A percentile compares a stretch with the other conserved stretches of the same genome.
These are phyloP conservation scores for Botrytis squamosa DNA, from an alignment of 2,329 filamentous ascomycete genomes.

Conservation along the genomic window DNA sequence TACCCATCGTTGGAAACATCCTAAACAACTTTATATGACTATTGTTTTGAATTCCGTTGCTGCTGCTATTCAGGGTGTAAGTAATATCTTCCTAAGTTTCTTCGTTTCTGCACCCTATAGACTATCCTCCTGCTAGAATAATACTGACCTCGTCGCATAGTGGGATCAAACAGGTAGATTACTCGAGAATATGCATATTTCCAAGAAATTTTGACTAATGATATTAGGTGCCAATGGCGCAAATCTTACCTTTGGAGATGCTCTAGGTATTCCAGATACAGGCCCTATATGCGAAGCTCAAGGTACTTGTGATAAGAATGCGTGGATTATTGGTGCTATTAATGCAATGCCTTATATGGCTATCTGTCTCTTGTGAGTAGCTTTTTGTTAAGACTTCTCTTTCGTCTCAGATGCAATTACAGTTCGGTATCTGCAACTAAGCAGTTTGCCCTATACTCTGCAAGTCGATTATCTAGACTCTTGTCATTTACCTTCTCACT, in stretches of 20 bases:
- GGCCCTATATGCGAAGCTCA: constrained; percentile 23
- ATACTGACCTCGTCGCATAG: constrained; percentile 4
- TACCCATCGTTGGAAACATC: constrained; percentile 67
- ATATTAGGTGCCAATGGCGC: constrained; percentile 50
- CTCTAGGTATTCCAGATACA: constrained; percentile 43
- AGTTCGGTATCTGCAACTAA: background rate
- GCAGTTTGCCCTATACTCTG: background rate
- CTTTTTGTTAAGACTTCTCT: background rate
- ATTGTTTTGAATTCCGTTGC: constrained; percentile 68
- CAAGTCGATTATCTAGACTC: background rate
- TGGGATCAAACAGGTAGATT: constrained; percentile 24
- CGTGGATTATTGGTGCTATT: constrained; percentile 58
- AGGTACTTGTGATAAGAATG: constrained; percentile 44
- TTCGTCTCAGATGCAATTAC: background rate
- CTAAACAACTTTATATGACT: constrained; percentile 62
- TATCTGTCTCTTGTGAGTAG: constrained; percentile 48
- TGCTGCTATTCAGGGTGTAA: constrained; percentile 60
- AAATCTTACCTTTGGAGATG: constrained; percentile 47
- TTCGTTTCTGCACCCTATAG: too few species aligned
- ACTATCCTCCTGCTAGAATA: constrained; percentile 22
- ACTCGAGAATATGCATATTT: background rate
- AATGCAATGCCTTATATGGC: constrained; percentile 49
- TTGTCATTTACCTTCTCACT: background rate
- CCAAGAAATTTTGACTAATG: background rate
- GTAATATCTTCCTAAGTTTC: constrained; percentile 29